Base-by-base conservation (phyloP, 2,329 filamentous ascomycete genomes). In the Sporothrix brasiliensis region DNA sequence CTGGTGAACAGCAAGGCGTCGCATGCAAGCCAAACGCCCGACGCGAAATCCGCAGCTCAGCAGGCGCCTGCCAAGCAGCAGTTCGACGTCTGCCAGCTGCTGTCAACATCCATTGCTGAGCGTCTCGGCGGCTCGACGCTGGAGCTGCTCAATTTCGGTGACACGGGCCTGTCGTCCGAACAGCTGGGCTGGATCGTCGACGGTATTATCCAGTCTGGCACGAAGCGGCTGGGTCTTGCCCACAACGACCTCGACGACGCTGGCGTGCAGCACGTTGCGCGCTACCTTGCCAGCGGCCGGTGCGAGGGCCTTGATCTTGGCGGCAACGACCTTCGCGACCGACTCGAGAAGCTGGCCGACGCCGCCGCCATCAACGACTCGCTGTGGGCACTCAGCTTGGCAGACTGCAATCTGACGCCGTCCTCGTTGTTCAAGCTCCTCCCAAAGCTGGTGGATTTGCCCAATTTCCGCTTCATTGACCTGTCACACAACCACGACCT, bases 271-370 rank as follows among this genome's bases (percentile, higher is more conserved):
- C 90, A 97, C 76, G 87, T 97, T 41, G 85, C 91, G 41, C 87
- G 87, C 69, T 98, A 94, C 77, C 79, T 98, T 24, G 86, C 88
- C 39, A 89, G 88, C 27, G 91, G 91, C 0, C 86, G 89, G 67
- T 98, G 94, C 75, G 91, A 96, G 78, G 94, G 93, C 6, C 84
- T 99, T 4, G 95, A 98, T 78, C 81, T 98, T 14, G 93, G 93
- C 53, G 92, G 93, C 30, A 98, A 98, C 75, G 88, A 95, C 74
- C 78, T 90, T 21, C 79, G 83, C 58, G 83, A 87, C 44, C 83
- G 86, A 54, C 81, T 89, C 44, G 85, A 84, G 19, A 79, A 79
- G 0, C 79, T 91, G 66, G 85, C 85, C 3, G 80, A 81, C 2
- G 83, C 85, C 0, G 78, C 90, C n/a, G 79, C 82, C 4, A 81